Conservation (phyloP, 2,329 filamentous ascomycete genomes). For the Colletotrichum orchidophilum region DNA sequence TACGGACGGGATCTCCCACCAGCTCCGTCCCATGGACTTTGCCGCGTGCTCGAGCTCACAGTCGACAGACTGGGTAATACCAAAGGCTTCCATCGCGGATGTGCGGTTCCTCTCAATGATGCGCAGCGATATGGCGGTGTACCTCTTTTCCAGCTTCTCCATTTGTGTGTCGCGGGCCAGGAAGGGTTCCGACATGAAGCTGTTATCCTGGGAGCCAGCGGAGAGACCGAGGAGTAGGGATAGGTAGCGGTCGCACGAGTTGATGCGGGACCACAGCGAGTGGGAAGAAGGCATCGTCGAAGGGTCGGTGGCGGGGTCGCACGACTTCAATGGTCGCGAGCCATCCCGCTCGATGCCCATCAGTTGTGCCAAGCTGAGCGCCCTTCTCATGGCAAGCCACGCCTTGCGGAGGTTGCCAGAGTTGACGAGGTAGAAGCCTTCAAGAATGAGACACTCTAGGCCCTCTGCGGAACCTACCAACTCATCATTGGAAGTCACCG, state of each 20-base stretch:
- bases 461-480: constrained; percentile 62
- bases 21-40: constrained; percentile 51
- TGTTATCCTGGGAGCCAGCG: constrained; percentile 51
- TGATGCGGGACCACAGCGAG: constrained; percentile 59
- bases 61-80: constrained; percentile 54
- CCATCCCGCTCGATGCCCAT: constrained; percentile 56
- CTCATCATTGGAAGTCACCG: constrained; percentile 61
- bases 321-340: constrained; percentile 47
- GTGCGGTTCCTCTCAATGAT: constrained; percentile 58
- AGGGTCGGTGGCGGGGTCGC: constrained; percentile 47
- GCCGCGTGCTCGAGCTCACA: constrained; percentile 56
- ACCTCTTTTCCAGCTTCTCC: constrained; percentile 56
- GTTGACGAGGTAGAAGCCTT: constrained; percentile 60
- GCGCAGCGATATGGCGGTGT: constrained; percentile 52
- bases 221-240: constrained; percentile 62
- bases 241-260: constrained; percentile 59
- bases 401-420: constrained; percentile 62
- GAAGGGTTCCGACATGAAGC: constrained; percentile 44
- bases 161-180: constrained; percentile 45
- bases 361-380: constrained; percentile 60
- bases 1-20: constrained; percentile 56
- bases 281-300: constrained; percentile 22
- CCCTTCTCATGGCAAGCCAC: constrained; percentile 61
- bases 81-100: constrained; percentile 47
- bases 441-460: constrained; percentile 59